Evolutionary conservation across 2,329 filamentous ascomycete genomes (phyloP), one percentile per base, ranked within the genome.

Genomic region (Chalaropsis ovoidea): DNA sequence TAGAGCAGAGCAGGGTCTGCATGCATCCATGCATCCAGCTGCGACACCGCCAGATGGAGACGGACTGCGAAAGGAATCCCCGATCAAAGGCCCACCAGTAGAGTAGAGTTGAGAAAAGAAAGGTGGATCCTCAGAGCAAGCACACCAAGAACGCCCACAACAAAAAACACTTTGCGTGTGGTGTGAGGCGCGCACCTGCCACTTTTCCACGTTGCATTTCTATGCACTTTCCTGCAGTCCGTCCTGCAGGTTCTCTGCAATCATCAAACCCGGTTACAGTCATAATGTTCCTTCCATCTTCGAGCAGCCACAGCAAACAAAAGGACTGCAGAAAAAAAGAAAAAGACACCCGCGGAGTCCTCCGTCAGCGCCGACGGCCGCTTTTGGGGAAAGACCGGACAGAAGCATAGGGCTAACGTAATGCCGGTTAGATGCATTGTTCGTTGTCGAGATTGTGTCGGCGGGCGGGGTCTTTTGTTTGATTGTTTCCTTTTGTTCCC

Each of bases 351-450:
- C 10, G 52, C 22, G 22, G 27, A 27, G 52, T 31, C 52, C 22
- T 56, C 52, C 52, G 52, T 56, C 52, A 56, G 24, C 22, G 52
- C 52, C 22, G 52, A 35, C 52, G 7, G 52, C 15, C 4, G 22
- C 22, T 56, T 24, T 54, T 17, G 13, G 22, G 47, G 62, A 47
- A 64, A 64, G 47, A 64, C 62, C 62, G 62, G 3, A 2, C 22
- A 64, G 35, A 56, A 19, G 47, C 62, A 64, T 64, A 64, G 62
- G 62, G 62, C 62, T 42, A 64, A 22, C n/a, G 2, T 41, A 43
- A 54, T 19, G 47, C 39, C 49, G 62, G 62, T 31, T 64, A 64
- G 10, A 42, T 42, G 62, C 62, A 64, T 58, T n/a, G 22, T 42
- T 13, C 41, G 11, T 43, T 19, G 39, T 19, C 5, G 39, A 7